These are phyloP conservation scores for Cucurbita ficifolia DNA, from an alignment of 306 rosid genomes.

Conservation along the genomic window DNA sequence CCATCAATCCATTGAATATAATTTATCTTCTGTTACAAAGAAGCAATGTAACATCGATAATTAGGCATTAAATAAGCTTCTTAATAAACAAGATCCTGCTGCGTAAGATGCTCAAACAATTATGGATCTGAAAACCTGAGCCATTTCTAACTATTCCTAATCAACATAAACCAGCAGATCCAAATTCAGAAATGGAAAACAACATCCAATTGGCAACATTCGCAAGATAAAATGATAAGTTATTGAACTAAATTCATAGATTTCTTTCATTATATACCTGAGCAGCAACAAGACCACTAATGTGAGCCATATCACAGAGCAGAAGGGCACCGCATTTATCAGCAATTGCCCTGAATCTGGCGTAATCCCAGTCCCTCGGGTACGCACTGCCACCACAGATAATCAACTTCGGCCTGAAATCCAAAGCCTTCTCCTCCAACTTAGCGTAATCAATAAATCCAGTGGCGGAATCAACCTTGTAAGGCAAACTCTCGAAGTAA, in stretches of 20 bases:
- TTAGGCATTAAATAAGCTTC: not conserved
- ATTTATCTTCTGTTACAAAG: not conserved
- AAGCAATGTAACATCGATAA: not conserved
- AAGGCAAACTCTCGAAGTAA: slow-evolving; percentile 87
- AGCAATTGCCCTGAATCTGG: slow-evolving; percentile 41
- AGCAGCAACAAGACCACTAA: slow-evolving; percentile 90
- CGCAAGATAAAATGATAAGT: not conserved
- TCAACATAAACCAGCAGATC: not conserved
- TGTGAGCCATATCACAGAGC: slow-evolving; percentile 92
- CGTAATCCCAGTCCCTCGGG: slow-evolving; percentile 88
- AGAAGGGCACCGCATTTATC: slow-evolving; percentile 78
- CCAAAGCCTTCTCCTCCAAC: slow-evolving; percentile 91
- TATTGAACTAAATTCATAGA: not conserved
- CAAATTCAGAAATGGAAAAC: not conserved
- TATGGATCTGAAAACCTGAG: not conserved
- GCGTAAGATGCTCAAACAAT: not conserved
- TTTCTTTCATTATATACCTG: slow-evolving; percentile 40
- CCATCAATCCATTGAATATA: not conserved
- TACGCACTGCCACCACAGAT: slow-evolving; percentile 94
- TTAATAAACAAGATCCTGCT: not conserved
- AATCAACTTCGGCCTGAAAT: slow-evolving; percentile 67
- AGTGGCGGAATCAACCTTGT: slow-evolving; percentile 47
- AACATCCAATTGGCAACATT: not conserved
- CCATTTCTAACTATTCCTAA: not conserved
- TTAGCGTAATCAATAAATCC: slow-evolving; percentile 67